Evolutionary conservation across 805 yeast genomes (phyloP).

Genomic region (Yarrowia sp.): DNA sequence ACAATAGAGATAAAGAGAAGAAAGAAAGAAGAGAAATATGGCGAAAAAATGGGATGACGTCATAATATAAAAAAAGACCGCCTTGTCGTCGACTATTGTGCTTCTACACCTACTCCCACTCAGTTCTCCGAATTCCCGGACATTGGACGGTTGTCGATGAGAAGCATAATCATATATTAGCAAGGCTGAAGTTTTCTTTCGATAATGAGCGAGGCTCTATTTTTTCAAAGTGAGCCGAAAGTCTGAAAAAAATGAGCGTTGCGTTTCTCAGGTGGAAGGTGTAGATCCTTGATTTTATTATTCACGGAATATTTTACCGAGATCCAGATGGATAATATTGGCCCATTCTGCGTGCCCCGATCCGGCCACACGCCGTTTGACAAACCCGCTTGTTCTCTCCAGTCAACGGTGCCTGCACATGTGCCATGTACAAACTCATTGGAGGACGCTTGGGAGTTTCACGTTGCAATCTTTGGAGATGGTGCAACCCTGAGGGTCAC

Average conservation of each 20-base stretch:
- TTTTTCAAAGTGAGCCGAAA: too few relatives aligned
- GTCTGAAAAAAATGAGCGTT: too few relatives aligned
- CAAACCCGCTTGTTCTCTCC: background rate
- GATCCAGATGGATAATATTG: conserved; percentile 9
- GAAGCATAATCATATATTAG: conserved; percentile 13
- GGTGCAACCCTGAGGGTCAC: conserved; percentile 2
- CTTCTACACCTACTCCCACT: background rate
- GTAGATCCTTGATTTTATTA: background rate
- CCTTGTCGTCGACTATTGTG: too few relatives aligned
- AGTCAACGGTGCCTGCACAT: conserved; percentile 19
- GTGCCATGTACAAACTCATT: conserved; percentile 11
- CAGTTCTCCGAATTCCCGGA: background rate
- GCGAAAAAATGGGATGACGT: too few relatives aligned
- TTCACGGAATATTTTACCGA: conserved; percentile 6
- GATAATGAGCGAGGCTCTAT: too few relatives aligned
- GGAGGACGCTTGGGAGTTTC: background rate
- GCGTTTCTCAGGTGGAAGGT: too few relatives aligned
- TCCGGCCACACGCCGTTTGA: background rate
- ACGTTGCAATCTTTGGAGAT: background rate
- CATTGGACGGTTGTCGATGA: conserved; percentile 8
- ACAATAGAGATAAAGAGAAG: too few relatives aligned
- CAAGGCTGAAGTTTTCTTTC: conserved; percentile 3
- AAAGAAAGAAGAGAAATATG: too few relatives aligned
- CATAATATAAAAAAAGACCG: too few relatives aligned
- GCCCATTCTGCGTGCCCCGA: too few relatives aligned